Evolutionary conservation across 495 filamentous ascomycete species (phyloP), one percentile per base, ranked within the genome.

Genomic region (Gamarada debralockiae): DNA sequence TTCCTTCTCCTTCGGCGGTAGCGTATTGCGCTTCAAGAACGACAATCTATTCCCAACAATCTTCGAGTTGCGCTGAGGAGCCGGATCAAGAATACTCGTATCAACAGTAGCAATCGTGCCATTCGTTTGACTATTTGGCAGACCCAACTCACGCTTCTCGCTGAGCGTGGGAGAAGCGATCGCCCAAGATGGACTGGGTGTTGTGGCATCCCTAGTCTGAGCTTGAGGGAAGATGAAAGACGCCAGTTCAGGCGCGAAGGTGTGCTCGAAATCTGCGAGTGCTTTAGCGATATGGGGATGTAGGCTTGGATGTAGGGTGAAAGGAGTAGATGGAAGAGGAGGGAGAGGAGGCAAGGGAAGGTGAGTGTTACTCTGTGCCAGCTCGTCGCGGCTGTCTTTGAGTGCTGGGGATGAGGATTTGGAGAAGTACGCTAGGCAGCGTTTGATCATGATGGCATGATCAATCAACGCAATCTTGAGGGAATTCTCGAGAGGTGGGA

Each of bases 401-500:
- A 21, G 17, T 21, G 21, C 40, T 18, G 13, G 21, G 3, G 9
- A 6, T 3, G 20, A 18, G 40, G 78, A 20, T 74, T 79, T 62
- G 72, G 81, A 27, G 63, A 87, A 90, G 49, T 85, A 77, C 8
- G 78, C 74, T 46, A 98, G 65, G 57, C 89, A 90, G 51, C 89
- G 83, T 71, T 92, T 92, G 63, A 97, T 82, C 57, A 85, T 81
- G 37, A 91, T 76, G 3, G 90, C 90, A 62, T 98, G 92, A 63
- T 98, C 93, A 44, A 95, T 77, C 36, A 98, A 75, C 17, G 90
- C 89, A 53, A 89, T 84, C 56, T 84, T 85, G 47, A 98, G 82
- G 17, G 95, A 90, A 56, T 85, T 90, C 58, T 92, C 81, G 67
- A 96, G 76, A 1, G 83, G 78, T 58, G 84, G 77, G 7, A 87